Evolutionary conservation across 257 asterid genomes (phyloP).

Genomic region (Forsythia viridissima): DNA sequence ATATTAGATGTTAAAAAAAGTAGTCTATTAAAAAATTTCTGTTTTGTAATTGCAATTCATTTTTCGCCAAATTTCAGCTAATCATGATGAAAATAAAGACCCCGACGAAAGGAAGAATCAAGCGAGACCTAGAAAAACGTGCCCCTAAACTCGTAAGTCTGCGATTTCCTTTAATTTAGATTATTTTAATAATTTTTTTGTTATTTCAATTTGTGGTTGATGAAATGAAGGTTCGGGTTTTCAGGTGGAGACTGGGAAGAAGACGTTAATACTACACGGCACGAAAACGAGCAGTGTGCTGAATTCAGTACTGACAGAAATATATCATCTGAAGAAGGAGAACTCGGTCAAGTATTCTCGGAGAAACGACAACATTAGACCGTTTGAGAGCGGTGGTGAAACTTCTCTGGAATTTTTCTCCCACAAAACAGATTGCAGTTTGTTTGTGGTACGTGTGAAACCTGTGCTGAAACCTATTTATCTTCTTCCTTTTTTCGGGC

Average conservation of each 20-base stretch:
- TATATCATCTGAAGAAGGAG: slow-evolving; percentile 79
- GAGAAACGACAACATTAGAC: slow-evolving; percentile 54
- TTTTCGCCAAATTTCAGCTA: slow-evolving; percentile 11
- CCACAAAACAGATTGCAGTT: slow-evolving; percentile 84
- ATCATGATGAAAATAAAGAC: slow-evolving; percentile 55
- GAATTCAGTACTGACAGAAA: slow-evolving; percentile 72
- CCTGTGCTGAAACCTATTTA: background rate
- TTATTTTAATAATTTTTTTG: background rate
- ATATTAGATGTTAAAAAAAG: background rate
- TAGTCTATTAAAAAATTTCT: no score
- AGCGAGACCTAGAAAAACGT: slow-evolving; percentile 73
- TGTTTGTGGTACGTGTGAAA: slow-evolving; percentile 66
- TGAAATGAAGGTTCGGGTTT: background rate
- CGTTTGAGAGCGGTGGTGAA: slow-evolving; percentile 79
- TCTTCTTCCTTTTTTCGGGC: background rate
- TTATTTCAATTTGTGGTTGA: background rate
- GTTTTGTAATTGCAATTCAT: background rate
- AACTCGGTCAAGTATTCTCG: slow-evolving; percentile 60
- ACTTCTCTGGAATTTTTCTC: slow-evolving; percentile 86
- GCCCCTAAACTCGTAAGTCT: slow-evolving; percentile 80
- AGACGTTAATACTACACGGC: slow-evolving; percentile 85
- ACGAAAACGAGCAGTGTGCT: slow-evolving; percentile 81
- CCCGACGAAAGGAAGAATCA: slow-evolving; percentile 56
- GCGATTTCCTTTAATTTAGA: background rate
- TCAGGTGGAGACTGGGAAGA: slow-evolving; percentile 91